Base-by-base conservation (phyloP, 768 basidiomycete genomes). In the Rhodosporidiobolus odoratus region DNA sequence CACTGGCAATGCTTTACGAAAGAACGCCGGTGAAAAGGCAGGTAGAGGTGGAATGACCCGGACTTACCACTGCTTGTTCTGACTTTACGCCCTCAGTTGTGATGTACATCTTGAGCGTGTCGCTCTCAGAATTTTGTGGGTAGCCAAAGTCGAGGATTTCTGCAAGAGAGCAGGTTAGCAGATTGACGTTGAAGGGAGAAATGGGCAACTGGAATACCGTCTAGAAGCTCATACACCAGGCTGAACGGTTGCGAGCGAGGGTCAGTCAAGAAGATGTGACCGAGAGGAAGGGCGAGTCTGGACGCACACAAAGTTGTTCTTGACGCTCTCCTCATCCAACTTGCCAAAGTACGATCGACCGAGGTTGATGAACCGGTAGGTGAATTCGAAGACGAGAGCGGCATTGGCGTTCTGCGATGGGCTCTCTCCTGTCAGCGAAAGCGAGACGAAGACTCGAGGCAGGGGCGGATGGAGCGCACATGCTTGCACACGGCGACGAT, bases 101-200 rank as follows among this genome's bases (percentile, higher is more conserved):
- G 73, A 99, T 98, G 79, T 96, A 98, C 67, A 89, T 89, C 81
- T 99, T 98, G 58, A 99, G 83, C 2, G 96, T 95, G 79, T 99
- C 96, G 57, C 90, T 92, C 80, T 99, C 96, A 72, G 95, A 96
- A 79, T 97, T 99, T 80, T 99, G 96, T 25, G 96, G 96, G 81
- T 94, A 99, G 61, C 96, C 96, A 80, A 97, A 98, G 81, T 99
- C 96, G 79, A 90, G 89, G 81, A 98, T 98, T 80, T 99, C 96
- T 89, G 78, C 23, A n/a, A 3, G 12, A 9, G 38, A 17, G 27
- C 8, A 2, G 34, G 32, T 53, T 21, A 45, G 58, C n/a, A 6
- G 10, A 45, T 0, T 12, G 21, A 32, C 34, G 12, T 7, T 6
- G 40, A 9, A n/a, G 10, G 34, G 9, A n/a, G 43, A 30, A 5